A percentile compares a stretch with the other conserved stretches of the same genome.
phyloP scores from a whole-genome alignment of 2,329 filamentous ascomycete species.

The Alternaria viburni region DNA sequence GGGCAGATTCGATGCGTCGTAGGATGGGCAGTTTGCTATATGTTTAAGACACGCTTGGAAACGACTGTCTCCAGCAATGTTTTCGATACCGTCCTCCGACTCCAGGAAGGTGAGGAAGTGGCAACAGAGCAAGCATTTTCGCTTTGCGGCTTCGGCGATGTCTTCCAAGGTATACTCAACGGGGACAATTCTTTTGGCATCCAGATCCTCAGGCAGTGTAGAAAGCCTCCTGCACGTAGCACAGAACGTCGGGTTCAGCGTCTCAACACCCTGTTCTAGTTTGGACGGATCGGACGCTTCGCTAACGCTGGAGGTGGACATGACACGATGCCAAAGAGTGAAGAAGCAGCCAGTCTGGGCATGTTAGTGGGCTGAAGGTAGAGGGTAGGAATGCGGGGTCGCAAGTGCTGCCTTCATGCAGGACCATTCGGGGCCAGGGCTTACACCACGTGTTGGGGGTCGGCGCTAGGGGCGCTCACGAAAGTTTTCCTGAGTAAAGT shows the following conservation, averaged over 20 bases:
- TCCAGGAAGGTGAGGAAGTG: neutral
- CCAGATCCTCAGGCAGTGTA: neutral
- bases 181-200: fast-evolving
- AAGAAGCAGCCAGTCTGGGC: neutral
- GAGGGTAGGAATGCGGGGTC: neutral
- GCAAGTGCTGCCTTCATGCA: too few relatives aligned
- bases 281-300: neutral
- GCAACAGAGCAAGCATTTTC: neutral
- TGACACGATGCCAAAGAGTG: fast-evolving
- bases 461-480: too few relatives aligned
- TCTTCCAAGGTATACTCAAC: neutral
- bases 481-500: too few relatives aligned
- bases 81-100: neutral
- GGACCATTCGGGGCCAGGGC: too few relatives aligned
- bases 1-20: too few relatives aligned
- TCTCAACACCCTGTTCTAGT: fast-evolving
- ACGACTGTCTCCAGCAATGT: neutral
- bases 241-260: neutral
- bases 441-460: too few relatives aligned
- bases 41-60: fast-evolving
- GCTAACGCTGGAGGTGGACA: neutral
- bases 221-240: fast-evolving
- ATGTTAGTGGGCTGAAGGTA: fast-evolving
- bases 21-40: too few relatives aligned
- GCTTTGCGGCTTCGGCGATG: neutral